Percentiles rank a stretch among this genome's conserved stretches.
phyloP scores from a whole-genome alignment of 441 rosid species.

The Croton setiger region DNA sequence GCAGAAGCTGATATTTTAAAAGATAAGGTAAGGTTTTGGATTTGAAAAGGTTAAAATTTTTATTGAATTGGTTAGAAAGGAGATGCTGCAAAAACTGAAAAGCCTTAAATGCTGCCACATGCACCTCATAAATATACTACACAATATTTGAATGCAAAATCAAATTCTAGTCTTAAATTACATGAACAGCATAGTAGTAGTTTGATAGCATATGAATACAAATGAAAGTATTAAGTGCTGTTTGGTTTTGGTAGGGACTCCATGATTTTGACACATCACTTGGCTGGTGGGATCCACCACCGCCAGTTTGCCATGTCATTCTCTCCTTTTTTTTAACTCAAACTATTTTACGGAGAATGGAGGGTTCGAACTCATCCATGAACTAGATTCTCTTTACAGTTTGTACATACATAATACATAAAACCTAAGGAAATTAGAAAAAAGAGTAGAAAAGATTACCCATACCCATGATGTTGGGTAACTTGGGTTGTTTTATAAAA shows the following conservation, averaged over 20 bases:
- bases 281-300: constrained; percentile 23
- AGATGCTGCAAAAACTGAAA: constrained; percentile 25
- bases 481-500: too few relatives aligned
- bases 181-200: constrained; percentile 20
- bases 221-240: constrained; percentile 29
- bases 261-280: constrained; percentile 39
- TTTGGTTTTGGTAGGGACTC: constrained; percentile 20
- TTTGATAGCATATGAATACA: constrained; percentile 29
- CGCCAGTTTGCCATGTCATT: background rate
- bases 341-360: too few relatives aligned
- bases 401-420: background rate
- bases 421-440: background rate
- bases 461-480: background rate
- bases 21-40: constrained; percentile 23
- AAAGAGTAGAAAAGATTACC: background rate
- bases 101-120: constrained; percentile 42
- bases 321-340: background rate
- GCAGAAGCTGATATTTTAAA: constrained; percentile 9
- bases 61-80: constrained; percentile 10
- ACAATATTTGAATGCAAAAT: constrained; percentile 22
- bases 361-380: too few relatives aligned
- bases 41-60: constrained; percentile 17
- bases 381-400: too few relatives aligned
- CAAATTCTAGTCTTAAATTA: constrained; percentile 25
- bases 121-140: constrained; percentile 42